Evolutionary conservation across 352 stramenopile genomes (phyloP), one percentile per base, ranked within the genome.

Genomic region (Pythium coloratum): DNA sequence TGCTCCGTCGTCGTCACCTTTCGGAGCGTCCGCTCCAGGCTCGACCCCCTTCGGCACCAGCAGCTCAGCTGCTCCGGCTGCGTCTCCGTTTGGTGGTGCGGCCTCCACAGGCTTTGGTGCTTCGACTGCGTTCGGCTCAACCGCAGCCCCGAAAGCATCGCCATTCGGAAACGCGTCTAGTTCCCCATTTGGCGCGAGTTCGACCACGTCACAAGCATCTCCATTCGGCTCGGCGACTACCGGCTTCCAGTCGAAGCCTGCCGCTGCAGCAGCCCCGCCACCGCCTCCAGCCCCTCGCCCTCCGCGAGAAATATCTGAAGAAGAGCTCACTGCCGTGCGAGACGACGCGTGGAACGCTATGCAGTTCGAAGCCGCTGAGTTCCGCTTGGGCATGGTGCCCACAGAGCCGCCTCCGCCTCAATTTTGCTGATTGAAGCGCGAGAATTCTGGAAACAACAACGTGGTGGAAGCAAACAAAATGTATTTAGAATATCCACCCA

Each of bases 331-430:
- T 61, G 53, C 59, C 69, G 24, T 75, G 58, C 76, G 80, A 16
- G 83, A 90, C 62, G 81, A 90, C 24, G 73, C 78, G 24, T 91
- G 83, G 83, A 90, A 90, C 64, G 46, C 53, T 1, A 62, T 78
- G 71, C 83, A 91, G 67, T 91, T 89, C 44, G 68, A 81, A 6
- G 74, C 78, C 33, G 47, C 61, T 2, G 76, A 82, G 55, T 90
- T 91, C 56, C 67, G 57, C 12, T 75, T 90, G 20, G 81, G 81
- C 26, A 83, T 87, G 73, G 78, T 91, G 13, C 83, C 81, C 5
- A 90, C 80, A 0, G 75, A 81, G n/a, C 72, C 83, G 0, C 83
- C 83, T 18, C 76, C 78, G 18, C 61, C 76, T 7, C 70, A 90
- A 38, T 85, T 88, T 30, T 91, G 83, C 38, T 76, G 72, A 50